Evolutionary conservation across 1,284 basidiomycete species (phyloP).

Genomic region (Pyrrhoderma noxium): DNA sequence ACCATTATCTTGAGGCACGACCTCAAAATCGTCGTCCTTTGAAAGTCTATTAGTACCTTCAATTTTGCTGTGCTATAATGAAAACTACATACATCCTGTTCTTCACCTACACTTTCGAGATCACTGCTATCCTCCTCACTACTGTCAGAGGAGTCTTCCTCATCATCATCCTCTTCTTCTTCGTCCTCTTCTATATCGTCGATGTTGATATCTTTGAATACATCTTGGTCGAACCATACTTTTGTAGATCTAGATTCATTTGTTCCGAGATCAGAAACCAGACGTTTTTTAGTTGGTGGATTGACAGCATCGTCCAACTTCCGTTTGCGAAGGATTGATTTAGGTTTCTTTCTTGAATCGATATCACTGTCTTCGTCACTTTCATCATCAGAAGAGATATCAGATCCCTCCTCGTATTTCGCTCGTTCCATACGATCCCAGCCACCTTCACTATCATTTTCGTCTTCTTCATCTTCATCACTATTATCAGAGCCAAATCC

Average conservation of each 20-base stretch:
- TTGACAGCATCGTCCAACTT: conserved; percentile 29
- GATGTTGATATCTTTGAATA: conserved; percentile 55
- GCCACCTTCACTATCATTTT: conserved; percentile 55
- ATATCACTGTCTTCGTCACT: conserved; percentile 32
- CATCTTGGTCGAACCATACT: conserved; percentile 93
- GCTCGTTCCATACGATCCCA: conserved; percentile 65
- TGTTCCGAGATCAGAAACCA: conserved; percentile 34
- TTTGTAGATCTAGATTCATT: conserved; percentile 3
- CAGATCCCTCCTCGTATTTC: conserved; percentile 56
- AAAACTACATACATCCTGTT: conserved; percentile 1
- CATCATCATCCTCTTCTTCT: conserved; percentile 32
- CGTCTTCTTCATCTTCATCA: conserved; percentile 33
- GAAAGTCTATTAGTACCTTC: conserved; percentile 13
- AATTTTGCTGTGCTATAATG: not conserved
- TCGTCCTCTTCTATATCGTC: conserved; percentile 39
- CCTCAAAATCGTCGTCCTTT: conserved; percentile 61
- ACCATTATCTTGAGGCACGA: conserved; percentile 60
- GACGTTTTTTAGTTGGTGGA: conserved; percentile 30
- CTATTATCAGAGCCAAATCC: conserved; percentile 47
- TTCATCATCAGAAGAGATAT: conserved; percentile 43
- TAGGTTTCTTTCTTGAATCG: conserved; percentile 31
- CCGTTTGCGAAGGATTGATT: conserved; percentile 36
- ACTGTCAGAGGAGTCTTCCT: conserved; percentile 16
- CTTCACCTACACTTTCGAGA: not conserved
- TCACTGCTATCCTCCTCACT: not conserved